These are phyloP conservation scores for Saccharum spontaneum DNA, from an alignment of 176 grass and related monocot species.

Conservation along the genomic window DNA sequence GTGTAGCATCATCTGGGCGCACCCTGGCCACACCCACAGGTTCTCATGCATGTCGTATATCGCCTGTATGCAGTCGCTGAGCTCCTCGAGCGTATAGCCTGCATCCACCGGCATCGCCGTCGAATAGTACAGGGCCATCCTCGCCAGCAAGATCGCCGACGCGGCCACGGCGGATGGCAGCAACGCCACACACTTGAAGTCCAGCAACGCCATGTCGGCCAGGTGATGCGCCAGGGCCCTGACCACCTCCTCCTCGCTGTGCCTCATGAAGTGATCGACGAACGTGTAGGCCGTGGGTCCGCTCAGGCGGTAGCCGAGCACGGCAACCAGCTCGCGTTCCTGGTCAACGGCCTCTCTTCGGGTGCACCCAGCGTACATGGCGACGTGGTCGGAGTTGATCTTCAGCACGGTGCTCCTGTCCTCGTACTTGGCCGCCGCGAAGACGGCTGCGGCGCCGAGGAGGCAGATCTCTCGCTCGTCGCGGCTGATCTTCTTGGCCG, in stretches of 20 bases:
- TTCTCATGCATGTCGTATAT: constrained; percentile 1
- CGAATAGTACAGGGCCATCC: not conserved
- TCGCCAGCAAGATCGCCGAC: not conserved
- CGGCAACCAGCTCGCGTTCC: not conserved
- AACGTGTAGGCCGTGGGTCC: constrained; percentile 37
- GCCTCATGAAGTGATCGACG: constrained; percentile 6
- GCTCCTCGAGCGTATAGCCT: not conserved
- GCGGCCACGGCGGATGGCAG: not conserved
- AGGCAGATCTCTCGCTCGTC: not conserved
- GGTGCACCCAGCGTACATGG: not conserved
- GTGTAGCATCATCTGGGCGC: not conserved
- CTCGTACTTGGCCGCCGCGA: not conserved
- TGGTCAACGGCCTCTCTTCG: not conserved
- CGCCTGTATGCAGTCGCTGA: not conserved
- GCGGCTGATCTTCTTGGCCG: not conserved
- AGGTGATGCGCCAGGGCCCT: not conserved
- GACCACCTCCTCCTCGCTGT: not conserved
- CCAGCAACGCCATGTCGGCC: not conserved
- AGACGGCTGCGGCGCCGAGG: constrained; percentile 1
- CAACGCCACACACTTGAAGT: not conserved
- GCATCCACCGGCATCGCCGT: not conserved
- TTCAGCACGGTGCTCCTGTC: not conserved
- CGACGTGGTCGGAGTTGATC: not conserved
- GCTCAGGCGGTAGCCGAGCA: constrained; percentile 13
- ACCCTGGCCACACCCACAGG: not conserved